These are phyloP conservation scores for Scheffersomyces illinoinensis DNA, from an alignment of 1,139 yeast species.

Conservation along the genomic window DNA sequence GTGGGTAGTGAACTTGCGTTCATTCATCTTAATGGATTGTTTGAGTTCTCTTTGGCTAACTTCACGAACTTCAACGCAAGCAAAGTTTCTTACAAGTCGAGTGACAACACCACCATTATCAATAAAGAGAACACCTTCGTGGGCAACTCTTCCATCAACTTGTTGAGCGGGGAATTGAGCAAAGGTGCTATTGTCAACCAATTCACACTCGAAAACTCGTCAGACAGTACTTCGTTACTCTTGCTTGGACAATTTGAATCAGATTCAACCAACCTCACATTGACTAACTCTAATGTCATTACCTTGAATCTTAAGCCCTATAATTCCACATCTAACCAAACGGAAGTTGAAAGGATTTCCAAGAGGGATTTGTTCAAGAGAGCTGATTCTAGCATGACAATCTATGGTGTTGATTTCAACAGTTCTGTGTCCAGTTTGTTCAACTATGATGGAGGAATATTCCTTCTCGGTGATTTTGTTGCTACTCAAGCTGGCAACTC, in stretches of 20 bases:
- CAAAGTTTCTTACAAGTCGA: constrained; percentile 26
- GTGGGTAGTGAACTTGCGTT: constrained; percentile 22
- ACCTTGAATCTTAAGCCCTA: constrained; percentile 29
- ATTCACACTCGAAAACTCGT: constrained; percentile 27
- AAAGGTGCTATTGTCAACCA: constrained; percentile 42
- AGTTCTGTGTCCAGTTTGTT: constrained; percentile 26
- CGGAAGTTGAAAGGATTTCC: constrained; percentile 14
- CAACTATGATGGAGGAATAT: constrained; percentile 19
- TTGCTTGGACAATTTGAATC: constrained; percentile 54
- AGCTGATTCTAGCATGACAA: constrained; percentile 15
- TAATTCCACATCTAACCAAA: constrained; percentile 34
- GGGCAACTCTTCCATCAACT: constrained; percentile 69
- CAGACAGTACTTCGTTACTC: constrained; percentile 26
- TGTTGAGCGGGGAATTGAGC: constrained; percentile 54
- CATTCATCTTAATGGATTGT: constrained; percentile 63
- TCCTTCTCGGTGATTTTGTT: constrained; percentile 38
- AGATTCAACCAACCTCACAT: constrained; percentile 27
- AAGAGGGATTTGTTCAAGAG: constrained; percentile 19
- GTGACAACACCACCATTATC: constrained; percentile 27
- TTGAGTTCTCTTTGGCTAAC: constrained; percentile 77
- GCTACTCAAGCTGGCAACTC: constrained; percentile 19
- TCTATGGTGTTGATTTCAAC: constrained; percentile 36
- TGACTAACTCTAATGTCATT: constrained; percentile 29
- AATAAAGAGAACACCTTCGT: constrained; percentile 43
- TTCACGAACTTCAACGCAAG: constrained; percentile 51